A percentile compares a stretch with the other conserved stretches of the same genome.
Evolutionary conservation across 768 basidiomycete genomes (phyloP).

Genomic region (Omphalotus guepiniiformis): DNA sequence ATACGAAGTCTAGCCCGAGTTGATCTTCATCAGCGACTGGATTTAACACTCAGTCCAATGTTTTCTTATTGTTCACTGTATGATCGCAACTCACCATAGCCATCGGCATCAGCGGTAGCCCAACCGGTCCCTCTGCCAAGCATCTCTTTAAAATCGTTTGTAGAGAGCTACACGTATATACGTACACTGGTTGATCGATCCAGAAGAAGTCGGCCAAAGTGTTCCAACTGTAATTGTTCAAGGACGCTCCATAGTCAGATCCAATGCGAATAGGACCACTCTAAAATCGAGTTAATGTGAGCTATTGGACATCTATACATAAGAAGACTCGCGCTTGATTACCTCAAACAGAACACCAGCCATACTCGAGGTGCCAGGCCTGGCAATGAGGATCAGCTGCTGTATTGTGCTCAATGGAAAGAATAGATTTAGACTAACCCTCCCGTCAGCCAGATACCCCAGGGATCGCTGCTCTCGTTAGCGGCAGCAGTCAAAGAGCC

Average conservation of each 20-base stretch:
- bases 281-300: constrained; percentile 6
- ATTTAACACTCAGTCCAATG: constrained; percentile 2
- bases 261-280: constrained; percentile 10
- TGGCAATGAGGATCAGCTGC: background rate
- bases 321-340: constrained; percentile 53
- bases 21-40: constrained; percentile 60
- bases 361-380: background rate
- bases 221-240: constrained; percentile 14
- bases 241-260: background rate
- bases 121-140: background rate
- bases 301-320: constrained; percentile 44
- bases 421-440: constrained; percentile 37
- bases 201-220: constrained; percentile 12
- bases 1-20: constrained; percentile 52
- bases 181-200: constrained; percentile 5
- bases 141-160: constrained; percentile 4
- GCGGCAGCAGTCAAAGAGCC: constrained; percentile 35
- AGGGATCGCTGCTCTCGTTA: constrained; percentile 41
- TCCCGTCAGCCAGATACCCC: constrained; percentile 75
- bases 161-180: background rate
- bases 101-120: constrained; percentile 3
- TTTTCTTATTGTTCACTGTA: background rate
- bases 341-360: constrained; percentile 42
- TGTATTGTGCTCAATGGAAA: background rate
- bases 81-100: background rate